Evolutionary conservation across 176 grass and related monocot genomes (phyloP).

Genomic region (Eleusine coracana): DNA sequence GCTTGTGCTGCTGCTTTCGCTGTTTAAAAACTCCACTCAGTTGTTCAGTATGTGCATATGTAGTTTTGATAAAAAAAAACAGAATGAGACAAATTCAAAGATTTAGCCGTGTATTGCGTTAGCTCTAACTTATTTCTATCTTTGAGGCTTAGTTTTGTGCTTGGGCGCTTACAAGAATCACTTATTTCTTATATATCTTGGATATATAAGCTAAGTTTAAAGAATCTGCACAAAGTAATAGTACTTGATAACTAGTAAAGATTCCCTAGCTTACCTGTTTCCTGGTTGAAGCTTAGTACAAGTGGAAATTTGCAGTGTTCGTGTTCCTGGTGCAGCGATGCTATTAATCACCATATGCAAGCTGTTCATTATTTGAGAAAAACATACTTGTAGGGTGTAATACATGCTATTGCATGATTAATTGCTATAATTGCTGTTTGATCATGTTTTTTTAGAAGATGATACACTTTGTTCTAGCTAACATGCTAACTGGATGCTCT

Average conservation of each 20-base stretch:
- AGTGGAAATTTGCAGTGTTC: neutral
- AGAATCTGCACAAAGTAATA: neutral
- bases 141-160: neutral
- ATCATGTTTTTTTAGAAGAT: neutral
- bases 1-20: neutral
- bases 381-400: neutral
- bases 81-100: neutral
- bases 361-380: neutral
- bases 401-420: neutral
- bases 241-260: neutral
- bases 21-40: neutral
- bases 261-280: neutral
- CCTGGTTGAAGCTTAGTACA: neutral
- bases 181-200: neutral
- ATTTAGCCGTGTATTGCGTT: neutral
- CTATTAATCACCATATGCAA: neutral
- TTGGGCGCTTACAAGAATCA: neutral
- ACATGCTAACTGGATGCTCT: neutral
- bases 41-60: neutral
- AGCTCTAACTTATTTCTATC: neutral
- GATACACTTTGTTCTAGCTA: neutral
- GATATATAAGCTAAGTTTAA: neutral
- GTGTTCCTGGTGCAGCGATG: neutral
- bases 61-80: neutral
- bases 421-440: neutral